Base-by-base conservation (phyloP, 257 asterid species). In the Solanum stenotomum region DNA sequence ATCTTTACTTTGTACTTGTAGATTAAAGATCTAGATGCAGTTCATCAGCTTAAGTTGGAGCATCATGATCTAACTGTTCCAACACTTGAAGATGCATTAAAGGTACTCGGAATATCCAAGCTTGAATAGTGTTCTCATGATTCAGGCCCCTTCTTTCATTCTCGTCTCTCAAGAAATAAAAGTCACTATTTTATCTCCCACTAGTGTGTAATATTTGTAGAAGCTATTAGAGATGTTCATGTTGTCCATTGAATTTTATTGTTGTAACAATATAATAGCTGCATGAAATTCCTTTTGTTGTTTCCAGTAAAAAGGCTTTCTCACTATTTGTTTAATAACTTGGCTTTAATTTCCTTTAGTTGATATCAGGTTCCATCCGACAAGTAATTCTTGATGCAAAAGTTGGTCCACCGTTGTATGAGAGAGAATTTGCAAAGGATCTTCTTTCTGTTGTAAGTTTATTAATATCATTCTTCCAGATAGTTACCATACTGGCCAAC, bases 341-440 rank as follows among this genome's bases (percentile, higher is more conserved):
- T 90, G 78, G 44, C 86, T 52, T 90, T 93, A 89, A 74, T 85
- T 61, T 78, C 87, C 76, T 89, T 84, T 91, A 97, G 99, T 88
- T 94, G 85, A 89, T 95, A 87, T 93, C 98, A 88, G 95, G 96
- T 84, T 94, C 99, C 40, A 98, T 96, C 76, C 92, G 90, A 86
- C 95, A 85, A 90, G 97, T 97, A 88, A 96, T 97, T 91, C 94
- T 97, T 42, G 99, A 97, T 90, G 95, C 96, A 89, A 97, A 97
- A 92, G 98, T 97, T 90, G 98, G 99, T 29, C 98, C 98, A 67
- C 99, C 98, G 18, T 92, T 89, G 52, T 93, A 91, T 82, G 99
- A 96, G 93, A 94, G 91, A 87, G 96, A 94, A 85, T 93, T 97
- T 20, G 98, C 99, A 1, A 92, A 91, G 91, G 98, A 94, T 91